Percentiles rank a stretch among this genome's conserved stretches.
These are phyloP conservation scores for Sporothrix inflata DNA, from an alignment of 2,329 filamentous ascomycete species.

Conservation along the genomic window DNA sequence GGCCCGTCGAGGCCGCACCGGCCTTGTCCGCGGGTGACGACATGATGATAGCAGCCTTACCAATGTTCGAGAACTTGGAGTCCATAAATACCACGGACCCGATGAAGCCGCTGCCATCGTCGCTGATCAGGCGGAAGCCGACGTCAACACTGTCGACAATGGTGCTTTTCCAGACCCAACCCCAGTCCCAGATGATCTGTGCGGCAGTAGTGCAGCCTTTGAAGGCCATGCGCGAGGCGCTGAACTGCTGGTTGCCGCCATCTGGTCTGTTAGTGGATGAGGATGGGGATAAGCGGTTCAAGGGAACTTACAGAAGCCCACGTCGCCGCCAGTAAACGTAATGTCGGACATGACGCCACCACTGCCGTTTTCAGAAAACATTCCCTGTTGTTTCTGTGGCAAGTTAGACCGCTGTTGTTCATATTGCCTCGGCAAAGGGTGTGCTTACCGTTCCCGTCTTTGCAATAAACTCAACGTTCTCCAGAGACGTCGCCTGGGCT, in stretches of 20 bases:
- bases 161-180: constrained; percentile 29
- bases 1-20: too few species aligned
- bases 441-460: too few species aligned
- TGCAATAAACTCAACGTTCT: too few species aligned
- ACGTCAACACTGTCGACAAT: not conserved
- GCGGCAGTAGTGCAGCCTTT: constrained; percentile 27
- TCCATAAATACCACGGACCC: constrained; percentile 12
- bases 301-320: constrained; percentile 61
- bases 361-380: not conserved
- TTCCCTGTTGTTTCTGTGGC: too few species aligned
- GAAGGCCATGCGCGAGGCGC: constrained; percentile 30
- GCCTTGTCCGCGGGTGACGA: too few species aligned
- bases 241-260: constrained; percentile 34
- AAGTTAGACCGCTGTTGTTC: too few species aligned
- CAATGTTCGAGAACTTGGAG: too few species aligned
- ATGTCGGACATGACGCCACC: not conserved
- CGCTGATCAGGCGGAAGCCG: constrained; percentile 16
- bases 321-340: constrained; percentile 54
- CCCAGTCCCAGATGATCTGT: constrained; percentile 30
- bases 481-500: too few species aligned
- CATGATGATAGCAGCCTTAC: too few species aligned
- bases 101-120: not conserved
- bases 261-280: too few species aligned
- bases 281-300: too few species aligned
- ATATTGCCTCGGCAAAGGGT: too few species aligned